Evolutionary conservation across 495 filamentous ascomycete species (phyloP), one percentile per base, ranked within the genome.

Genomic region (Cenococcum geophilum): DNA sequence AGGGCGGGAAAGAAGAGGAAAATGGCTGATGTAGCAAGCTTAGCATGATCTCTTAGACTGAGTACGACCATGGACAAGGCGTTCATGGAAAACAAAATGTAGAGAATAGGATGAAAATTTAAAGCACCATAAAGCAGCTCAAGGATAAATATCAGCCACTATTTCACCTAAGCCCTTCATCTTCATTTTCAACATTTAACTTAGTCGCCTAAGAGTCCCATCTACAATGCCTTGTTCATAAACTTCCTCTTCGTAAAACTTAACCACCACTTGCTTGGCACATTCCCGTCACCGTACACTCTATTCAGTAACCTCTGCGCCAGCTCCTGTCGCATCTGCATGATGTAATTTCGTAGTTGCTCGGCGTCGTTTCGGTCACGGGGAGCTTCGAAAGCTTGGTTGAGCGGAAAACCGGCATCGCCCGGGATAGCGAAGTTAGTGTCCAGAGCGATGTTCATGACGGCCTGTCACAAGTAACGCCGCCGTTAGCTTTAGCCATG

Each of bases 221-320:
- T 45, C 36, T 59, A 78, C 49, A 78, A 61, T 12, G 76, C 70
- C 69, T 96, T 97, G 70, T 92, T 92, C 95, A 98, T 97, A 74
- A 98, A 98, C 81, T 95, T 95, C 73, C 93, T 85, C 83, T 97
- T 98, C 51, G 88, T 87, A 74, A 96, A 98, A 78, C 92, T 97
- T 66, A 98, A 78, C 93, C 93, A 98, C 88, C 92, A 97, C 84
- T 98, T 98, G 68, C 89, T 95, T 68, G 93, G 92, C 74, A 78
- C 81, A 57, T 51, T 62, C 60, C 85, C 89, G 70, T 91, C 93
- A 55, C 86, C 85, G 76, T 95, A 98, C 71, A 98, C 83, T 69
- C 90, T 83, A 16, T 84, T 84, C 67, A 95, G 76, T 74, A 98
- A 76, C 71, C 93, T 80, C 60, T 79, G 71, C 18, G 91, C 92